These are phyloP conservation scores for Cercospora beticola DNA, from an alignment of 2,329 filamentous ascomycete species.

Conservation along the genomic window DNA sequence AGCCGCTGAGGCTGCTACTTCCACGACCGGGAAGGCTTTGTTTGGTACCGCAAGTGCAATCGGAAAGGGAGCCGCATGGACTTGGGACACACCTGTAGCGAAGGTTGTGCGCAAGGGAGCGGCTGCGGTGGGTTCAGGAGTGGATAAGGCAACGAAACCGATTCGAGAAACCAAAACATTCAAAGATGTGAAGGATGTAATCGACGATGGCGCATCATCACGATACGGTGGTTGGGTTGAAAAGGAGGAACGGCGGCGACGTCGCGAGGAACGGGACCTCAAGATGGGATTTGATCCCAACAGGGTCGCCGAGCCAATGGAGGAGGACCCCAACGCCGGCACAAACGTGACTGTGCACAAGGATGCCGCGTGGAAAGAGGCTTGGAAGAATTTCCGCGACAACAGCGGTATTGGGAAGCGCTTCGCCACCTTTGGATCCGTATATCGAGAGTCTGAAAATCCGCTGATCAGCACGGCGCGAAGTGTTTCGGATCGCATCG, in stretches of 20 bases:
- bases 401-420: conserved; percentile 84
- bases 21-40: conserved; percentile 74
- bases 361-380: conserved; percentile 95
- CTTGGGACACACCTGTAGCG: conserved; percentile 92
- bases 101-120: conserved; percentile 88
- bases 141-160: conserved; percentile 93
- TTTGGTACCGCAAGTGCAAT: conserved; percentile 84
- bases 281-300: conserved; percentile 45
- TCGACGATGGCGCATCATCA: conserved; percentile 94
- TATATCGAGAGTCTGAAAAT: conserved; percentile 96
- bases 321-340: conserved; percentile 89
- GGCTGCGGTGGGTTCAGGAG: conserved; percentile 76
- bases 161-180: conserved; percentile 92
- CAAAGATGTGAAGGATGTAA: conserved; percentile 89
- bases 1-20: conserved; percentile 78
- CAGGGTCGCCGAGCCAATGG: conserved; percentile 58
- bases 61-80: conserved; percentile 90
- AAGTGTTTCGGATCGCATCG: conserved; percentile 88
- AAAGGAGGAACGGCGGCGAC: conserved; percentile 85
- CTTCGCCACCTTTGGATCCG: conserved; percentile 79
- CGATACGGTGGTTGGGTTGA: conserved; percentile 96
- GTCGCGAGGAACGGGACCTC: conserved; percentile 69
- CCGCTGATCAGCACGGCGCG: conserved; percentile 89
- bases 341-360: conserved; percentile 95
- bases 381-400: conserved; percentile 95